Percentiles rank a stretch among this genome's conserved stretches.
Conservation (phyloP, 1,284 basidiomycete species). For the Ganoderma multipileum region DNA sequence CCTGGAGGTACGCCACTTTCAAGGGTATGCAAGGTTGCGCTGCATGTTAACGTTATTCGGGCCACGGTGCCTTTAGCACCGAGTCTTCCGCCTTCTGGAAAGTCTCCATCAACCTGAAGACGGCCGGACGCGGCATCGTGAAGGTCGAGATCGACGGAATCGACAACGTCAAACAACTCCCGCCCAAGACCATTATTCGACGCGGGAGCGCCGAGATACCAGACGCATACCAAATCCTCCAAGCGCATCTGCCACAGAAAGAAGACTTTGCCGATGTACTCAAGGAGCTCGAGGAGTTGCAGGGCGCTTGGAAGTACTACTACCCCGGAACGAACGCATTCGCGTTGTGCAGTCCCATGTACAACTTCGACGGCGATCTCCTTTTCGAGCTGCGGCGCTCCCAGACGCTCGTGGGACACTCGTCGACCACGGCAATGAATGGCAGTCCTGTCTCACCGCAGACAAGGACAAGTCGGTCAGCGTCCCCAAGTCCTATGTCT, state of each 20-base stretch:
- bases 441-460: conserved; percentile 1
- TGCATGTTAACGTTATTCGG: background rate
- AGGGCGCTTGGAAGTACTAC: conserved; percentile 39
- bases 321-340: conserved; percentile 37
- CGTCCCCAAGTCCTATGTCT: conserved; percentile 2
- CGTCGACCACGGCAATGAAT: background rate
- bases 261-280: conserved; percentile 36
- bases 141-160: conserved; percentile 26
- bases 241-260: conserved; percentile 31
- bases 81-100: conserved; percentile 30
- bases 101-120: conserved; percentile 23
- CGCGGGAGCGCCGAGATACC: conserved; percentile 13
- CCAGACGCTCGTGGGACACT: conserved; percentile 6
- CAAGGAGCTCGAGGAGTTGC: conserved; percentile 38
- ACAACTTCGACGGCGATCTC: conserved; percentile 41
- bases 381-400: conserved; percentile 40
- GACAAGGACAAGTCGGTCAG: background rate
- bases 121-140: conserved; percentile 24
- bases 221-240: conserved; percentile 32
- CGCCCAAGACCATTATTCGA: conserved; percentile 6
- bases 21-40: background rate
- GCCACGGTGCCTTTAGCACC: conserved; percentile 20
- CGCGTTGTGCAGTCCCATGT: conserved; percentile 40
- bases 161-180: conserved; percentile 15
- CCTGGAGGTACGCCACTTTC: conserved; percentile 12